Conservation (phyloP, 1,284 basidiomycete genomes). For the Cryptococcus wingfieldii region DNA sequence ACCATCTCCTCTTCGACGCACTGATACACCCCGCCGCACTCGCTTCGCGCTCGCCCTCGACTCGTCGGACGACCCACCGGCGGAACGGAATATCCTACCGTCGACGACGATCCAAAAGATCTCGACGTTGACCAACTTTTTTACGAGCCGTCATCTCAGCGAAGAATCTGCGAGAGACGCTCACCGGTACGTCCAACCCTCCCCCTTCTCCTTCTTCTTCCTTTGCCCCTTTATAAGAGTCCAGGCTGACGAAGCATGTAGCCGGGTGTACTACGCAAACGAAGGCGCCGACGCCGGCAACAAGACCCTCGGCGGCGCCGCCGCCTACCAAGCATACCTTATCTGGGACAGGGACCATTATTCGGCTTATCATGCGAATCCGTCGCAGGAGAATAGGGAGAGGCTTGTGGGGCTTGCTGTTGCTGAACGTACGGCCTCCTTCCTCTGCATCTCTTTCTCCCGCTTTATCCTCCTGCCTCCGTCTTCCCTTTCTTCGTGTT, state of each 20-base stretch:
- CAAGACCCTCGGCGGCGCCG: constrained; percentile 42
- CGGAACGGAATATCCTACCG: background rate
- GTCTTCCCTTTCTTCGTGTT: background rate
- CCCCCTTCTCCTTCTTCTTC: too few relatives aligned
- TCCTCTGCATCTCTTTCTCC: too few relatives aligned
- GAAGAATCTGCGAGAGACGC: constrained; percentile 37
- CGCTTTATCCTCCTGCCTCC: too few relatives aligned
- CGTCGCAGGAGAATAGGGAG: constrained; percentile 34
- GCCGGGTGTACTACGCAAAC: constrained; percentile 30
- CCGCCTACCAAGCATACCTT: constrained; percentile 43
- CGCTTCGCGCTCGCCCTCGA: background rate
- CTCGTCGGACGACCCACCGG: background rate
- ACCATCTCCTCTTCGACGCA: background rate
- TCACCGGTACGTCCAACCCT: constrained; percentile 11
- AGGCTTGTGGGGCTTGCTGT: constrained; percentile 40
- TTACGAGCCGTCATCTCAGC: constrained; percentile 33
- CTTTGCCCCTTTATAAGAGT: too few relatives aligned
- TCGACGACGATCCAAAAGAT: constrained; percentile 20
- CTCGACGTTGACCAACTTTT: constrained; percentile 31
- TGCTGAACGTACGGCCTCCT: constrained; percentile 32
- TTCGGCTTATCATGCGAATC: constrained; percentile 29
- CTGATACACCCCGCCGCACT: background rate
- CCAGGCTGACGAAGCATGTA: too few relatives aligned
- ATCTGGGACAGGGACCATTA: constrained; percentile 44
- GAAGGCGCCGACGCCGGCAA: constrained; percentile 37